A percentile compares a stretch with the other conserved stretches of the same genome.
Conservation (phyloP, 148 eudicot species). For the Fagopyrum tataricum region DNA sequence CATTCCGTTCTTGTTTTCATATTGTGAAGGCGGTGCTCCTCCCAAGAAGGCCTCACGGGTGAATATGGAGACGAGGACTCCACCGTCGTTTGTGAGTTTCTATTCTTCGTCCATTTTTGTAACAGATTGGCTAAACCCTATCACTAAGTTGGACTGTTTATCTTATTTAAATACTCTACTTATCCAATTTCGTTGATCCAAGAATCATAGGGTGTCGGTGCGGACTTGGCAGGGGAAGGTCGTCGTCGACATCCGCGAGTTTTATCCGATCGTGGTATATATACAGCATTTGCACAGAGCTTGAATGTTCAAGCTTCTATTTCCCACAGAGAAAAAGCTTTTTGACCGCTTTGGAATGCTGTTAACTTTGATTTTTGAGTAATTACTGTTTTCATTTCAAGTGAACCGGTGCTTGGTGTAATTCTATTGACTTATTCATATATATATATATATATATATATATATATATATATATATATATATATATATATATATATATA, state of each 20-base stretch:
- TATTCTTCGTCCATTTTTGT: background rate
- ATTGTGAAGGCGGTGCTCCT: slow-evolving; percentile 35
- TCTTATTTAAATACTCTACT: background rate
- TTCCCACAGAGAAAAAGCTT: background rate
- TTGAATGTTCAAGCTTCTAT: background rate
- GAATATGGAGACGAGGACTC: background rate
- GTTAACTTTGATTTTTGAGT: background rate
- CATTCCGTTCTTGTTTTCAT: too few species aligned
- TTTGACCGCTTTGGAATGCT: background rate
- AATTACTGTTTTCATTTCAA: background rate
- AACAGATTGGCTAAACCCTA: background rate
- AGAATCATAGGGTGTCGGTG: slow-evolving; percentile 74
- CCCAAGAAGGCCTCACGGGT: slow-evolving; percentile 29
- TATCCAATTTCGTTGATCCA: slow-evolving; percentile 41
- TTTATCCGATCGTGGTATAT: slow-evolving; percentile 31
- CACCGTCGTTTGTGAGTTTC: slow-evolving; percentile 33
- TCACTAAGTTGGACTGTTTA: background rate
- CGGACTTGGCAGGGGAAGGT: slow-evolving; percentile 73
- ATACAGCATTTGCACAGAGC: background rate
- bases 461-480: too few species aligned
- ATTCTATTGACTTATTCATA: background rate
- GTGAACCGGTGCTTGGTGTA: background rate
- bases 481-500: too few species aligned
- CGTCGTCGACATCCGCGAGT: slow-evolving; percentile 81
- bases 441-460: too few species aligned